Conservation (phyloP, 129 eudicot species). For the Solidago caesia region DNA sequence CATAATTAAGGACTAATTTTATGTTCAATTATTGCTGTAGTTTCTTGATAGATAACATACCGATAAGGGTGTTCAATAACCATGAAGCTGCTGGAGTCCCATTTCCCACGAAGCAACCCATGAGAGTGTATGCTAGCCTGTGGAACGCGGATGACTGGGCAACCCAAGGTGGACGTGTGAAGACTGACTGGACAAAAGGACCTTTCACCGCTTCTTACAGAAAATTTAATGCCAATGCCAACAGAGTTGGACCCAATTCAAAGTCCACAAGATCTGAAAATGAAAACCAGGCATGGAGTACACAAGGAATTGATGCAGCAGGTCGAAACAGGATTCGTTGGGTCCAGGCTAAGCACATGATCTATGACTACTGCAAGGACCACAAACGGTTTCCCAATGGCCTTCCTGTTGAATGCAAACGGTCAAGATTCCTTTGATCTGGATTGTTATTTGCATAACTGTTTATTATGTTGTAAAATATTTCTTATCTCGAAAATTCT, state of each 20-base stretch:
- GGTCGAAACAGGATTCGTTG: constrained; percentile 29
- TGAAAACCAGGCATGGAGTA: constrained; percentile 28
- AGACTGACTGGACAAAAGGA: constrained; percentile 35
- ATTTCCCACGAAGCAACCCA: constrained; percentile 37
- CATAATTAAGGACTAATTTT: no score
- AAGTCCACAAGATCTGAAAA: constrained; percentile 12
- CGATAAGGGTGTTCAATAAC: constrained; percentile 36
- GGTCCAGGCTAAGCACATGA: constrained; percentile 31
- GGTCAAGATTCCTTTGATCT: constrained; percentile 22
- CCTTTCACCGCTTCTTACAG: constrained; percentile 31
- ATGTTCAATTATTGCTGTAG: constrained; percentile 2
- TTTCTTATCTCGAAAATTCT: background rate
- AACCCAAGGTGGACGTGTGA: constrained; percentile 39
- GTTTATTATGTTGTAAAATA: background rate
- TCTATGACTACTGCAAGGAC: constrained; percentile 30
- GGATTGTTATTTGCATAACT: background rate
- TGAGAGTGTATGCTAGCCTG: constrained; percentile 40
- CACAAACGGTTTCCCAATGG: constrained; percentile 9
- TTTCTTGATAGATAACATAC: constrained; percentile 35
- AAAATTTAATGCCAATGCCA: constrained; percentile 26
- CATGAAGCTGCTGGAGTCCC: constrained; percentile 30
- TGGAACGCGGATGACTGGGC: constrained; percentile 47
- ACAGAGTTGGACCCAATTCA: constrained; percentile 25
- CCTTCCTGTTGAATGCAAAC: constrained; percentile 20
- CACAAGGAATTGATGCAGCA: constrained; percentile 30